phyloP scores from a whole-genome alignment of 441 rosid genomes.

The Manihot esculenta region DNA sequence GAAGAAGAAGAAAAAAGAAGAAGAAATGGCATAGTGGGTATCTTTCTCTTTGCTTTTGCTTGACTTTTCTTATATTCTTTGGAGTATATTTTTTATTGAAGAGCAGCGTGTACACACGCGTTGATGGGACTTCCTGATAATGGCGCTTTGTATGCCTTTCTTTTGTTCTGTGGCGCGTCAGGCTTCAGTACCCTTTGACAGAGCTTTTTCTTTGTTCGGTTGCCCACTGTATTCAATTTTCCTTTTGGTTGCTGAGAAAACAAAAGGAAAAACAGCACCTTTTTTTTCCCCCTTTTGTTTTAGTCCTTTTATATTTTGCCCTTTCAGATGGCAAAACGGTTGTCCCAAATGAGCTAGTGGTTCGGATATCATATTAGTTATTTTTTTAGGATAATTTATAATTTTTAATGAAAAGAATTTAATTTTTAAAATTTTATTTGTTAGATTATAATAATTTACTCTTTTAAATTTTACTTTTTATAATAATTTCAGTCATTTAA shows the following conservation, averaged over 20 bases:
- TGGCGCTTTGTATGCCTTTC: slow-evolving; percentile 5
- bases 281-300: neutral
- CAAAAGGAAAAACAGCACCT: neutral
- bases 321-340: neutral
- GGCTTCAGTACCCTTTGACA: neutral
- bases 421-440: too few species aligned
- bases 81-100: slow-evolving; percentile 14
- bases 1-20: slow-evolving; percentile 20
- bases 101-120: slow-evolving; percentile 29
- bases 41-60: slow-evolving; percentile 13
- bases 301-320: neutral
- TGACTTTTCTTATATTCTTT: slow-evolving; percentile 18
- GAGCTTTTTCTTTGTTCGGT: slow-evolving; percentile 4
- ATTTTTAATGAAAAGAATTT: too few species aligned
- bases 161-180: slow-evolving; percentile 1
- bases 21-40: slow-evolving; percentile 33
- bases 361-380: too few species aligned
- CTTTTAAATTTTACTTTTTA: too few species aligned
- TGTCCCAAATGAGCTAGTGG: neutral
- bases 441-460: too few species aligned
- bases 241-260: slow-evolving; percentile 6
- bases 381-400: too few species aligned
- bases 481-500: too few species aligned
- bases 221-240: neutral
- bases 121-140: neutral